phyloP scores from a whole-genome alignment of 2,329 filamentous ascomycete genomes.

The Chaetomiaceae sp. region DNA sequence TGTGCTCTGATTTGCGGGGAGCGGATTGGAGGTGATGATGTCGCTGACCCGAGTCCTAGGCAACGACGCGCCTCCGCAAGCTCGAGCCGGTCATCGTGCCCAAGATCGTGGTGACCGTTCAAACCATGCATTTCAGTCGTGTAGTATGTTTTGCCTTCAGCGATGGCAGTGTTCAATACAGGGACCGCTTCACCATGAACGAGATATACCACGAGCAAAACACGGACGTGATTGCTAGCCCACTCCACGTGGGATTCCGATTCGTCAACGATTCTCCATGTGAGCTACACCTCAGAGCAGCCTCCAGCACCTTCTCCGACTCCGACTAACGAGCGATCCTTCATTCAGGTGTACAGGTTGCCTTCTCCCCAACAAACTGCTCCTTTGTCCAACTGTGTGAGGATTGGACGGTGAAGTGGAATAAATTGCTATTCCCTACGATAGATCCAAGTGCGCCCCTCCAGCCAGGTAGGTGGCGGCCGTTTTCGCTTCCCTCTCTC shows the following conservation, averaged over 20 bases:
- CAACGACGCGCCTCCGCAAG: slow-evolving; percentile 47
- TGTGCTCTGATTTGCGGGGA: neutral
- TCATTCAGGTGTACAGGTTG: slow-evolving; percentile 48
- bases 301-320: neutral
- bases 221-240: slow-evolving; percentile 57
- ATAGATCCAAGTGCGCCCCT: slow-evolving; percentile 43
- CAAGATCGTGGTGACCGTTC: slow-evolving; percentile 64
- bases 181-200: slow-evolving; percentile 67
- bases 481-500: no score
- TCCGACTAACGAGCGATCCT: neutral
- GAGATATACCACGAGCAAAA: slow-evolving; percentile 60
- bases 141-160: slow-evolving; percentile 67
- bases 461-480: slow-evolving; percentile 40
- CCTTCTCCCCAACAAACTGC: slow-evolving; percentile 54
- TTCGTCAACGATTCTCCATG: slow-evolving; percentile 62
- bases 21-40: neutral
- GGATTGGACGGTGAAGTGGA: slow-evolving; percentile 55
- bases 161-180: slow-evolving; percentile 75
- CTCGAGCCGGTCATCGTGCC: slow-evolving; percentile 62
- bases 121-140: slow-evolving; percentile 63
- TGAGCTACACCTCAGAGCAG: slow-evolving; percentile 31
- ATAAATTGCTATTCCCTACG: slow-evolving; percentile 44
- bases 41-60: slow-evolving; percentile 17
- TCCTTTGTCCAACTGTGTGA: slow-evolving; percentile 54
- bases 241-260: slow-evolving; percentile 72